These are phyloP conservation scores for Silene conica DNA, from an alignment of 148 eudicot genomes.

Conservation along the genomic window DNA sequence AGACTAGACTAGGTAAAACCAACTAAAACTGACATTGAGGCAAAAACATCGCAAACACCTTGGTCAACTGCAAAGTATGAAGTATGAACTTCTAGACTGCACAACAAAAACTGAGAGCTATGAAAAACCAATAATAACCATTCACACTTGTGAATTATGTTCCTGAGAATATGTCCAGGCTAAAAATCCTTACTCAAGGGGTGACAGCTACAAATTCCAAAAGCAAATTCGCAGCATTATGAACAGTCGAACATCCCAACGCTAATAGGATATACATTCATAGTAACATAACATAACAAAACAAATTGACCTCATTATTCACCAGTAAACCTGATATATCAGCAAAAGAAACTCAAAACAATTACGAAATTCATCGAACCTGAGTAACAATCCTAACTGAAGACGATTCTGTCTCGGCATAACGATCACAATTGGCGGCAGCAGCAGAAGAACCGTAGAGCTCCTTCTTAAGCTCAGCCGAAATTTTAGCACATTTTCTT, in stretches of 20 bases:
- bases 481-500: conserved; percentile 74
- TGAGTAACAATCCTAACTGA: conserved; percentile 80
- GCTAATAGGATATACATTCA: too few species aligned
- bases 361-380: conserved; percentile 28
- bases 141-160: too few species aligned
- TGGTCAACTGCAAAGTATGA: neutral
- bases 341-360: neutral
- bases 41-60: neutral
- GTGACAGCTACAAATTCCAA: too few species aligned
- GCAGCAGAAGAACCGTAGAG: conserved; percentile 51
- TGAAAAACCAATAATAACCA: too few species aligned
- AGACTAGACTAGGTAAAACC: neutral
- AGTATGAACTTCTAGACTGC: neutral
- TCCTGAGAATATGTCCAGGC: too few species aligned
- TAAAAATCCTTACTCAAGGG: too few species aligned
- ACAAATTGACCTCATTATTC: neutral
- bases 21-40: neutral
- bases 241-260: too few species aligned
- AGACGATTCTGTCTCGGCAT: conserved; percentile 64
- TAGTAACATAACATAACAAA: neutral
- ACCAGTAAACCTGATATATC: neutral
- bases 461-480: conserved; percentile 70
- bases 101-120: neutral
- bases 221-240: too few species aligned
- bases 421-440: conserved; percentile 39